Conservation (phyloP, 139 green algal genomes). For the Micractinium conductrix region DNA sequence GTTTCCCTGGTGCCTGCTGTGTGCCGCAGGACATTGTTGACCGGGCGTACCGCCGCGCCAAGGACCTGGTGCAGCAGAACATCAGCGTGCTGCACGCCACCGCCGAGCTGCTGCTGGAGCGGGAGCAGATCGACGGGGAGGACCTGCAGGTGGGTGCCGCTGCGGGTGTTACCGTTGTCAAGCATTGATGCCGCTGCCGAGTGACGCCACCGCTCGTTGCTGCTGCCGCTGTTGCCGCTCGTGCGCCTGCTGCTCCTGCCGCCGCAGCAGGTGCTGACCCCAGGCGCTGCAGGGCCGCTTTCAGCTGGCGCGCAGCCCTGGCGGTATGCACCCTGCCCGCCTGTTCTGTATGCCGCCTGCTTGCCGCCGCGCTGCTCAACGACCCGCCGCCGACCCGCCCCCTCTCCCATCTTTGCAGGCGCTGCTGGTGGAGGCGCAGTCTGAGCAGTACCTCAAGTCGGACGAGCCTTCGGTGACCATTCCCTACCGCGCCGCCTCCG, state of each 20-base stretch:
- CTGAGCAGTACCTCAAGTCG: conserved; percentile 91
- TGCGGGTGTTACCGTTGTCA: no score
- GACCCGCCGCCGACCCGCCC: no score
- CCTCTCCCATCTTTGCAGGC: conserved; percentile 56
- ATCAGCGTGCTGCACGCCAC: conserved; percentile 93
- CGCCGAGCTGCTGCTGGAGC: conserved; percentile 94
- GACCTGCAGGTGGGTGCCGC: conserved; percentile 89
- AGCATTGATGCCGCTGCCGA: no score
- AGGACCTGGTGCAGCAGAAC: conserved; percentile 94
- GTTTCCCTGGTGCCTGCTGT: no score
- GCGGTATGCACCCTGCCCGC: conserved; percentile 42
- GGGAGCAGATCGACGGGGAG: conserved; percentile 98
- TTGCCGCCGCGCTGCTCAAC: not conserved
- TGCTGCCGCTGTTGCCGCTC: no score
- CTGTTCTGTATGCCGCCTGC: not conserved
- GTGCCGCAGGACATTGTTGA: conserved; percentile 88
- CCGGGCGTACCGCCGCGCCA: conserved; percentile 94
- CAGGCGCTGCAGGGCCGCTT: no score
- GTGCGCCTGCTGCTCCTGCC: no score
- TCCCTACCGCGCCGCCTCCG: conserved; percentile 69
- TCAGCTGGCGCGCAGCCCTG: no score
- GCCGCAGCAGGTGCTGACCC: no score
- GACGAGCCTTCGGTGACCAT: conserved; percentile 80
- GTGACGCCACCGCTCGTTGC: no score
- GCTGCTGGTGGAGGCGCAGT: conserved; percentile 87